Conservation (phyloP, 2,329 filamentous ascomycete species). For the Diaporthe amygdali region DNA sequence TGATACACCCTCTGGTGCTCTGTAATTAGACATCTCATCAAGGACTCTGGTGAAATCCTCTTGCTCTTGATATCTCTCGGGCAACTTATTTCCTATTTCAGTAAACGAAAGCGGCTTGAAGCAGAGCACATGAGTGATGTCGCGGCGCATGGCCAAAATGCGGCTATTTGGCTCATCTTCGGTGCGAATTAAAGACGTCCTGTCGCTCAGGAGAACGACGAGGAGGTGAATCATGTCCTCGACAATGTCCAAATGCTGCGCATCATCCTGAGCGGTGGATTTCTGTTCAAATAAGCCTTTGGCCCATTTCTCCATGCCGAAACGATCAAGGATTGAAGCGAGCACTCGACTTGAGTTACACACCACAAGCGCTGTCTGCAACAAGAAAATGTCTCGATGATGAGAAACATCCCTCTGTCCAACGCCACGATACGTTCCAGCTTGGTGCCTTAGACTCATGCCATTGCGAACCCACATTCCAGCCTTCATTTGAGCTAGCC, state of each 20-base stretch:
- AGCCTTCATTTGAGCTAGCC: constrained; percentile 97
- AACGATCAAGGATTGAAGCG: constrained; percentile 89
- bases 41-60: constrained; percentile 87
- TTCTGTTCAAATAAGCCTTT: constrained; percentile 79
- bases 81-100: constrained; percentile 83
- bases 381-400: constrained; percentile 90
- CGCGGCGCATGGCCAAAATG: constrained; percentile 77
- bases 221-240: constrained; percentile 96
- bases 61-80: constrained; percentile 87
- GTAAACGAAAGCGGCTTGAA: constrained; percentile 97
- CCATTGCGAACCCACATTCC: constrained; percentile 99
- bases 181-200: constrained; percentile 75
- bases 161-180: constrained; percentile 71
- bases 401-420: constrained; percentile 90
- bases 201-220: constrained; percentile 88
- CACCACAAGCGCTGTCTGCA: constrained; percentile 88
- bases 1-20: constrained; percentile 86
- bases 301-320: constrained; percentile 87
- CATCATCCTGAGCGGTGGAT: constrained; percentile 79
- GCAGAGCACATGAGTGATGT: constrained; percentile 92
- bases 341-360: constrained; percentile 85
- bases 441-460: constrained; percentile 93
- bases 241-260: constrained; percentile 87
- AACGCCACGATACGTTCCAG: constrained; percentile 89
- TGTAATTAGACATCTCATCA: constrained; percentile 87